These are phyloP conservation scores for Periconia sp. DNA, from an alignment of 2,329 filamentous ascomycete genomes.

Conservation along the genomic window DNA sequence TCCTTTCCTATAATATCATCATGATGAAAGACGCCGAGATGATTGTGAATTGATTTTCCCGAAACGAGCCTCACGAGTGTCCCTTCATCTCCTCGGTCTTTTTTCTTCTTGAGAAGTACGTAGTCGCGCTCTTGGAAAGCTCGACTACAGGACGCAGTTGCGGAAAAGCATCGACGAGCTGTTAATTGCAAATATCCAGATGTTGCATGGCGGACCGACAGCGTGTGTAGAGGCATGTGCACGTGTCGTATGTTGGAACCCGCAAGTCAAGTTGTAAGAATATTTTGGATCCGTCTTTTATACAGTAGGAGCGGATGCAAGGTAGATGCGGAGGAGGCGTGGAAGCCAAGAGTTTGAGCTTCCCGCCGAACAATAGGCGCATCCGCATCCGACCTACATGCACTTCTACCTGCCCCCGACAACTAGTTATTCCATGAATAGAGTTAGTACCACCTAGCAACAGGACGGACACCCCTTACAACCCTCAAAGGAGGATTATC, in stretches of 20 bases:
- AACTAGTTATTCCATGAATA: neutral
- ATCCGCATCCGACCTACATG: neutral
- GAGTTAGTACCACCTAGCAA: neutral
- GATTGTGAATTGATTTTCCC: slow-evolving; percentile 38
- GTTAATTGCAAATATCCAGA: neutral
- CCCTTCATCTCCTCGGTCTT: slow-evolving; percentile 38
- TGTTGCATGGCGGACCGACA: neutral
- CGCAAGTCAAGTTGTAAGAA: neutral
- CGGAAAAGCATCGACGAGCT: slow-evolving; percentile 20
- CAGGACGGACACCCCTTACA: slow-evolving; percentile 2
- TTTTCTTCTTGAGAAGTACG: slow-evolving; percentile 47
- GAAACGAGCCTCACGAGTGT: slow-evolving; percentile 44
- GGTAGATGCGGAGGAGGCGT: slow-evolving; percentile 9
- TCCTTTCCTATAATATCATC: slow-evolving; percentile 65
- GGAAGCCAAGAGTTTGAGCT: slow-evolving; percentile 13
- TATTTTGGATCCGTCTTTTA: too few relatives aligned
- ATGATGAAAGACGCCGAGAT: slow-evolving; percentile 54
- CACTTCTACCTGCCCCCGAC: too few relatives aligned
- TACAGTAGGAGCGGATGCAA: neutral
- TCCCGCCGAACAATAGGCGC: neutral
- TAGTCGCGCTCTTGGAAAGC: slow-evolving; percentile 42
- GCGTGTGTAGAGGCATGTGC: neutral
- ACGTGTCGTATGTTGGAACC: slow-evolving; percentile 1
- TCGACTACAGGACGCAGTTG: slow-evolving; percentile 16
- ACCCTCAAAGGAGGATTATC: neutral